These are phyloP conservation scores for Buxus sempervirens DNA, from an alignment of 164 flowering plant species.

Conservation along the genomic window DNA sequence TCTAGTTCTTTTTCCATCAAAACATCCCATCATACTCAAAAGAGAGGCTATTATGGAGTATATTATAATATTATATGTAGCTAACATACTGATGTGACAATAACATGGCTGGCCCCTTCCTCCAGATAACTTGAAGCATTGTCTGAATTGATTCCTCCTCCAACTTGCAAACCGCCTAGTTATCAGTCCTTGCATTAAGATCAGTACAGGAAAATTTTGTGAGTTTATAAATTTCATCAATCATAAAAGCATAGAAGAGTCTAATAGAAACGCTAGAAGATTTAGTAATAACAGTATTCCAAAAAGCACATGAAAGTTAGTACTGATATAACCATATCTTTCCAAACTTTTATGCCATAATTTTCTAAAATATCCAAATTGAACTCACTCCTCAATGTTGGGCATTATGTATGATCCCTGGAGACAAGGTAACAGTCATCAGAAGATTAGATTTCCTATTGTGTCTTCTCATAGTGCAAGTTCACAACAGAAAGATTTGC, in stretches of 20 bases:
- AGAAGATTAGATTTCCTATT: too few relatives aligned
- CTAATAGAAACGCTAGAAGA: neutral
- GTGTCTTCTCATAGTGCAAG: too few relatives aligned
- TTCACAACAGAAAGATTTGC: too few relatives aligned
- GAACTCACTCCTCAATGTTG: too few relatives aligned
- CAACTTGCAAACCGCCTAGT: constrained; percentile 92
- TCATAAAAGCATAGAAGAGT: constrained; percentile 1
- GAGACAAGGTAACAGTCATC: too few relatives aligned
- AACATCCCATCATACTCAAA: too few relatives aligned
- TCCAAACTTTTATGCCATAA: too few relatives aligned
- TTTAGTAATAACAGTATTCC: neutral
- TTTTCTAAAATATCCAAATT: too few relatives aligned
- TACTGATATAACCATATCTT: neutral
- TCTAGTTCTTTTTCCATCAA: too few relatives aligned
- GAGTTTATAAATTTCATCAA: constrained; percentile 22
- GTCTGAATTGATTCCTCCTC: constrained; percentile 79
- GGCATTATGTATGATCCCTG: too few relatives aligned
- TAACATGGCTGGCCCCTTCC: constrained; percentile 98
- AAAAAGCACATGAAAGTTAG: neutral
- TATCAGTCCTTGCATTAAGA: constrained; percentile 39
- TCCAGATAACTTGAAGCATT: constrained; percentile 69
- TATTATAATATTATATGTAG: too few relatives aligned
- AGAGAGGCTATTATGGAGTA: too few relatives aligned
- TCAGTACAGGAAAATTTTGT: constrained; percentile 41
- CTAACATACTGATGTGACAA: constrained; percentile 88